Percentiles rank a stretch among this genome's conserved stretches.
These are phyloP conservation scores for Cornus kousa DNA, from an alignment of 148 eudicot genomes.

Conservation along the genomic window DNA sequence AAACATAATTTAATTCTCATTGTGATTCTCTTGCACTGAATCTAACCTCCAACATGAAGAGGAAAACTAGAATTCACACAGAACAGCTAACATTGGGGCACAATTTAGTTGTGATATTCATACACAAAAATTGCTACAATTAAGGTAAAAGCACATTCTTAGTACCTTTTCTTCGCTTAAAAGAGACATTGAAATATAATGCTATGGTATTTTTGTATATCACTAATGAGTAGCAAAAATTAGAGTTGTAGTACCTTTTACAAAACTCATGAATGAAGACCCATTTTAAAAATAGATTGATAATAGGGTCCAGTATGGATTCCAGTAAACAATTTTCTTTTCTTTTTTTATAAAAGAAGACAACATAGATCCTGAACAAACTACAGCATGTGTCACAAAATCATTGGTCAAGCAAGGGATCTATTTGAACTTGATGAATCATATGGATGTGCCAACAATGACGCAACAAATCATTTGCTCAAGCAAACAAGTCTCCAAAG, in stretches of 20 bases:
- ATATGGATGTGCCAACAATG: neutral
- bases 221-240: no score
- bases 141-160: neutral
- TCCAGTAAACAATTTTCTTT: neutral
- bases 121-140: neutral
- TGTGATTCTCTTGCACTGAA: neutral
- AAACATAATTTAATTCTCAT: neutral
- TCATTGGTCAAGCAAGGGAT: neutral
- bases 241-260: neutral
- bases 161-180: neutral
- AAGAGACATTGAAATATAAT: neutral
- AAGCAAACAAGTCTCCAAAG: neutral
- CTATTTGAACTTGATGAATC: neutral
- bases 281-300: neutral
- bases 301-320: neutral
- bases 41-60: neutral
- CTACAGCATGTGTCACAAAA: constrained; percentile 1
- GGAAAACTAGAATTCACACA: neutral
- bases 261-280: no score
- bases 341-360: neutral
- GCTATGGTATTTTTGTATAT: no score
- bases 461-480: neutral
- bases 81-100: neutral
- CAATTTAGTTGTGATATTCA: neutral
- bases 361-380: neutral